Base-by-base conservation (phyloP, 2,329 filamentous ascomycete species). In the Boeremia exigua region DNA sequence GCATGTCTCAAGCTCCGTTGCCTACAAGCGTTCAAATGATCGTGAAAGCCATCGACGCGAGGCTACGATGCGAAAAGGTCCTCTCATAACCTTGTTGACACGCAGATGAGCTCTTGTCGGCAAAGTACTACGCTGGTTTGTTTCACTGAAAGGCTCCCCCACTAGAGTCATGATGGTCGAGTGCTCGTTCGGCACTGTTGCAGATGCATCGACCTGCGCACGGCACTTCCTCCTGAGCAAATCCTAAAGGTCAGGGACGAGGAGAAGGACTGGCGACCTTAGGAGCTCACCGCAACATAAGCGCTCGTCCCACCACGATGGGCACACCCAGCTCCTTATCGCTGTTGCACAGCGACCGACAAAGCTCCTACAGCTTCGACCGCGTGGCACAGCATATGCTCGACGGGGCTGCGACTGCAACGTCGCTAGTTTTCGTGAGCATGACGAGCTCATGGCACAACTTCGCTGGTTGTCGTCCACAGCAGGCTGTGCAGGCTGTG, bases 271-370 rank as follows among this genome's bases (percentile, higher is more conserved):
- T 28, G 47, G 42, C 47, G n/a, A 23, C 19, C 2, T 23, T 5
- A 5, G 19, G 19, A 43, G 42, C 43, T 51, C 53, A 56, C 53
- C 42, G 53, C 53, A 57, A 44, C 45, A 42, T 53, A 57, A 49
- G 54, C 54, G 54, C 54, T 49, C 49, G 49, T 53, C 48, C 38
- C 38, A 57, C 54, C 32, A n/a, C 42, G 10, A 33, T 23, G 19
- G 29, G 37, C 15, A 46, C 23, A 19, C 32, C 43, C 54, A 42
- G 25, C 48, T 44, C n/a, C 14, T 38, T 42, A 38, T 45, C 48
- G 27, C 32, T 25, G 58, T 64, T 37, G 38, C 53, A 60, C 58
- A 51, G 52, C 62, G 48, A 60, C 58, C 55, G 61, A 57, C 42
- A 30, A 30, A 50, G 39, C 34, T 40, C 42, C 27, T 52, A 53